phyloP scores from a whole-genome alignment of 371 early-diverging fungal genomes.

The Lichtheimia ornata region DNA sequence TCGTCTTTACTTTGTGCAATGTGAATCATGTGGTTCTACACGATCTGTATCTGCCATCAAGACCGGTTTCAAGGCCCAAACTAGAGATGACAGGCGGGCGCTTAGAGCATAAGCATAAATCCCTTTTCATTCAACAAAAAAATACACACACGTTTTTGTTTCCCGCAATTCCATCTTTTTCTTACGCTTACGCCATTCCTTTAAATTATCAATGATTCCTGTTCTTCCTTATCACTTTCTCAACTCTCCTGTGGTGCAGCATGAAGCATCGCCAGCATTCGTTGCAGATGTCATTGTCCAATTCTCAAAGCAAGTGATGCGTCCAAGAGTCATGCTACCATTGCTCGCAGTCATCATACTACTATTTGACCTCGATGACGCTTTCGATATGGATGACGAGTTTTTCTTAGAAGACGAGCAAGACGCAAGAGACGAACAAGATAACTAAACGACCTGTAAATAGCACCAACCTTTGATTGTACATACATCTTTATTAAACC shows the following conservation, averaged over 20 bases:
- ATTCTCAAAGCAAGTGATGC: constrained; percentile 42
- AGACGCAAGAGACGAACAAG: constrained; percentile 6
- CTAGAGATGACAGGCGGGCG: constrained; percentile 67
- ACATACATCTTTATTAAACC: too few species aligned
- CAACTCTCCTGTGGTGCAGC: constrained; percentile 3
- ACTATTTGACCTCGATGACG: constrained; percentile 46
- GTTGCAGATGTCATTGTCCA: constrained; percentile 39
- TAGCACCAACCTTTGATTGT: too few species aligned
- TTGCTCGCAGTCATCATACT: constrained; percentile 41
- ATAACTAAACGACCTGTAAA: too few species aligned
- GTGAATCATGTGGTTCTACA: constrained; percentile 97
- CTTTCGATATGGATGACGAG: constrained; percentile 42
- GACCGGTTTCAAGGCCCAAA: constrained; percentile 97
- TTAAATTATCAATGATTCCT: constrained; percentile 3
- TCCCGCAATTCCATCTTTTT: not conserved
- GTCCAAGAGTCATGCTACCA: constrained; percentile 36
- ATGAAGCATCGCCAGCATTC: constrained; percentile 23
- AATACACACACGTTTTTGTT: not conserved
- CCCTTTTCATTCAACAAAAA: not conserved
- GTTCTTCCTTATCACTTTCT: constrained; percentile 16
- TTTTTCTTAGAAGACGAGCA: constrained; percentile 25
- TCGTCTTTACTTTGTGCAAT: constrained; percentile 97
- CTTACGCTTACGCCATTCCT: not conserved
- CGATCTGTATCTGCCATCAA: constrained; percentile 98
- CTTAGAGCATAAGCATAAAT: constrained; percentile 34